A percentile compares a stretch with the other conserved stretches of the same genome.
Evolutionary conservation across 352 stramenopile species (phyloP).

Genomic region (Pythium pyrilobum): DNA sequence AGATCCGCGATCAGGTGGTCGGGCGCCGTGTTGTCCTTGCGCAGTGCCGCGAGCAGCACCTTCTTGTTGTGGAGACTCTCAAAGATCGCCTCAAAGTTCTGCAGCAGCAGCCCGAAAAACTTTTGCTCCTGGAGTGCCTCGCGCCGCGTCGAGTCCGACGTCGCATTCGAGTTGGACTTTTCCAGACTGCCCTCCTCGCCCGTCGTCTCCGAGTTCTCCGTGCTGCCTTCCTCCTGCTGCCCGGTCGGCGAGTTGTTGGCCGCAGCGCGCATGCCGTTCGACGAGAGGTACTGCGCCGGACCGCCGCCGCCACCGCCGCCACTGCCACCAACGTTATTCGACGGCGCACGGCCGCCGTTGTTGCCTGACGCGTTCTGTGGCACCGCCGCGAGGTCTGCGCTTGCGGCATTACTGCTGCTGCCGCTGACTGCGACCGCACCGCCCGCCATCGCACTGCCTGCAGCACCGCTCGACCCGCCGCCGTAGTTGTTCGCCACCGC

Average conservation of each 20-base stretch:
- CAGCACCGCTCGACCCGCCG: background rate
- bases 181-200: slow-evolving; percentile 52
- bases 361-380: background rate
- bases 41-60: slow-evolving; percentile 59
- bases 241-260: slow-evolving; percentile 3
- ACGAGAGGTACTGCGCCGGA: slow-evolving; percentile 6
- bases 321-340: background rate
- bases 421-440: background rate
- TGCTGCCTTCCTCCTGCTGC: slow-evolving; percentile 40
- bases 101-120: slow-evolving; percentile 72
- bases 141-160: slow-evolving; percentile 36
- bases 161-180: slow-evolving; percentile 48
- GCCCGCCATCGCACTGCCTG: background rate
- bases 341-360: background rate
- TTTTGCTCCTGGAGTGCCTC: slow-evolving; percentile 73
- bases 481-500: background rate
- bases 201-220: slow-evolving; percentile 78
- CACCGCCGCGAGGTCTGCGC: background rate
- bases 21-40: slow-evolving; percentile 59
- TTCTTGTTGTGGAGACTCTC: slow-evolving; percentile 85
- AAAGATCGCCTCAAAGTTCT: slow-evolving; percentile 84
- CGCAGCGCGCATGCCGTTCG: slow-evolving; percentile 8
- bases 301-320: background rate
- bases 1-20: slow-evolving; percentile 72
- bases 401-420: background rate